Evolutionary conservation across 495 filamentous ascomycete species (phyloP).

Genomic region (Xylaria sp.): DNA sequence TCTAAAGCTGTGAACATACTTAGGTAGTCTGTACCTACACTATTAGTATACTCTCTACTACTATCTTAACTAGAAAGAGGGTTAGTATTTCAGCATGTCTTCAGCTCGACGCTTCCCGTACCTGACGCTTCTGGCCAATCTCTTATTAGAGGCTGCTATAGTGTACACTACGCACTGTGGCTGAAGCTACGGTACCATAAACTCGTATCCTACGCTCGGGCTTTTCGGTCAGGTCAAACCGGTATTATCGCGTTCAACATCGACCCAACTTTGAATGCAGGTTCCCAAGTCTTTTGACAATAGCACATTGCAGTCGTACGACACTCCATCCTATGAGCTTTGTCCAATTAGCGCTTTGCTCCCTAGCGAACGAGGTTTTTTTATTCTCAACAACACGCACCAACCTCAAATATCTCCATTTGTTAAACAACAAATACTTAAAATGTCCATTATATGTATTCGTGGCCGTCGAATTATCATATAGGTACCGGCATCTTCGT

Average conservation of each 20-base stretch:
- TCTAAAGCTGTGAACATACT: background rate
- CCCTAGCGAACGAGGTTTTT: background rate
- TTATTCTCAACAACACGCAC: background rate
- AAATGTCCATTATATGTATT: background rate
- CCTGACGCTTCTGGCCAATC: background rate
- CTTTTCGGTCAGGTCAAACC: background rate
- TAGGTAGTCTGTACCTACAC: background rate
- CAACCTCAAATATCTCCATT: background rate
- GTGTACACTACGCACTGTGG: background rate
- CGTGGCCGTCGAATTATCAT: background rate
- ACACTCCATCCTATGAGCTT: background rate
- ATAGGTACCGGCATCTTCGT: background rate
- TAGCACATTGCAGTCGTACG: background rate
- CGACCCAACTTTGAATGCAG: background rate
- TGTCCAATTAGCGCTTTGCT: background rate
- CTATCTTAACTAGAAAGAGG: constrained; percentile 1
- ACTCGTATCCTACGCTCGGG: constrained; percentile 12
- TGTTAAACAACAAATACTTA: background rate
- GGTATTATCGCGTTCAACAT: background rate
- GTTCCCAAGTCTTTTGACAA: background rate
- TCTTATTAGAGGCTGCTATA: background rate
- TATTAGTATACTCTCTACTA: background rate
- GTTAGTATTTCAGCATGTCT: background rate
- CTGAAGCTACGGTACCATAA: constrained; percentile 3
- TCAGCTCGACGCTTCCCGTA: background rate